Percentiles rank a stretch among this genome's conserved stretches.
phyloP scores from a whole-genome alignment of 371 early-diverging fungal genomes.

The Mortierella sp. region DNA sequence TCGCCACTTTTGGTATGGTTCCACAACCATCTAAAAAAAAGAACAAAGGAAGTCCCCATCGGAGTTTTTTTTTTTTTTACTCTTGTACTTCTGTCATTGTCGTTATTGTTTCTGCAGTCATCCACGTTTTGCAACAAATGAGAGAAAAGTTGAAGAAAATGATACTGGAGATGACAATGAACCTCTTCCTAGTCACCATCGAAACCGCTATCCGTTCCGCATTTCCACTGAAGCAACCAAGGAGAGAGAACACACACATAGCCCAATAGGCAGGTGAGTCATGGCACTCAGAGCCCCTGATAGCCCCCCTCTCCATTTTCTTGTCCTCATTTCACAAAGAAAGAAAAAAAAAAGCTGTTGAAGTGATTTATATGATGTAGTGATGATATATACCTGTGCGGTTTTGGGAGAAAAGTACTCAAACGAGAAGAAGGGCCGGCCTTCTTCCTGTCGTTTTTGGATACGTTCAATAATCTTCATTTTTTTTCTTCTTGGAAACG shows the following conservation, averaged over 20 bases:
- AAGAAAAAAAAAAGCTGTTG: not conserved
- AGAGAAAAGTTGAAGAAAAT: too few species aligned
- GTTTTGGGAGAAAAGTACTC: constrained; percentile 98
- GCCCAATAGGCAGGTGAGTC: too few species aligned
- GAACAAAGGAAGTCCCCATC: not conserved
- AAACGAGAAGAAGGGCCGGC: constrained; percentile 86
- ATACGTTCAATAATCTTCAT: constrained; percentile 86
- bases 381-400: constrained; percentile 66
- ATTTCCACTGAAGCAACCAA: too few species aligned
- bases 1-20: not conserved
- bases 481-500: constrained; percentile 66
- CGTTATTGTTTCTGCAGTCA: not conserved
- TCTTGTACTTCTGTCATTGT: not conserved
- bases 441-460: constrained; percentile 72
- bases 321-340: not conserved
- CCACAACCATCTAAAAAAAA: not conserved
- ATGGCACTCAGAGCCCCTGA: too few species aligned
- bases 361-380: not conserved
- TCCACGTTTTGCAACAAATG: not conserved
- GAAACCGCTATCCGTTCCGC: too few species aligned
- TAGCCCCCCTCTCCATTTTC: too few species aligned
- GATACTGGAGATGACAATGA: too few species aligned
- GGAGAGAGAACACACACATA: too few species aligned
- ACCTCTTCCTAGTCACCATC: too few species aligned
- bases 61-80: not conserved